Conservation (phyloP, 495 filamentous ascomycete species). For the Hyaloscypha hepaticicola region DNA sequence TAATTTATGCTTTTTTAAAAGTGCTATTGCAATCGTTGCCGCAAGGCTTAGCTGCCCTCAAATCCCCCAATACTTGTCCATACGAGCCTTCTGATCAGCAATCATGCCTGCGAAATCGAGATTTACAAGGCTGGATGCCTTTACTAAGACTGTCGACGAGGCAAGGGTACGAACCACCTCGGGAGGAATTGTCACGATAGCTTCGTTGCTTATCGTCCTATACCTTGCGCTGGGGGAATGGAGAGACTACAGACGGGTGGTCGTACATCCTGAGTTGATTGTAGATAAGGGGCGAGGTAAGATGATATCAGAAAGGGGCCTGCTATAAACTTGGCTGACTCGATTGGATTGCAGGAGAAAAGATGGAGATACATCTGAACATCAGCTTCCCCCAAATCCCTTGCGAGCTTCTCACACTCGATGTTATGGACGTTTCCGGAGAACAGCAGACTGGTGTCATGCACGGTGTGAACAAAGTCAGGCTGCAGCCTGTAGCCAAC, state of each 20-base stretch:
- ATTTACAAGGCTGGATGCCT: slow-evolving; percentile 95
- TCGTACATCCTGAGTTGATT: slow-evolving; percentile 87
- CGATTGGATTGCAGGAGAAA: slow-evolving; percentile 62
- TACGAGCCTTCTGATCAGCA: slow-evolving; percentile 1
- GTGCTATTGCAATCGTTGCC: slow-evolving; percentile 13
- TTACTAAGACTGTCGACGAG: slow-evolving; percentile 98
- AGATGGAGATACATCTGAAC: slow-evolving; percentile 99
- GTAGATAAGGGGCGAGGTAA: slow-evolving; percentile 95
- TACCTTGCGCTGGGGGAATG: slow-evolving; percentile 95
- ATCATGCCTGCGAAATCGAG: slow-evolving; percentile 70
- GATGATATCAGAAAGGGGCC: slow-evolving; percentile 19
- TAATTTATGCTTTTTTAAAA: slow-evolving; percentile 29
- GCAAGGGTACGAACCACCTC: slow-evolving; percentile 96
- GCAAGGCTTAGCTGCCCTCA: slow-evolving; percentile 20
- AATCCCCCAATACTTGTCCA: background rate
- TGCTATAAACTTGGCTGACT: slow-evolving; percentile 13
- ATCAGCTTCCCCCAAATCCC: slow-evolving; percentile 92
- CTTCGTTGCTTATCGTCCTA: slow-evolving; percentile 80
- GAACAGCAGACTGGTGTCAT: slow-evolving; percentile 92
- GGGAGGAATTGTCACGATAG: slow-evolving; percentile 91
- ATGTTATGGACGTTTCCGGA: slow-evolving; percentile 98
- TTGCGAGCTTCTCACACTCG: slow-evolving; percentile 92
- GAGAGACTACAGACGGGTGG: slow-evolving; percentile 83
- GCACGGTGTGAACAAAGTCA: slow-evolving; percentile 88
- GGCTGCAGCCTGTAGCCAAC: slow-evolving; percentile 67